Evolutionary conservation across 371 early-diverging fungal genomes (phyloP).

Genomic region (Cokeromyces recurvatus): DNA sequence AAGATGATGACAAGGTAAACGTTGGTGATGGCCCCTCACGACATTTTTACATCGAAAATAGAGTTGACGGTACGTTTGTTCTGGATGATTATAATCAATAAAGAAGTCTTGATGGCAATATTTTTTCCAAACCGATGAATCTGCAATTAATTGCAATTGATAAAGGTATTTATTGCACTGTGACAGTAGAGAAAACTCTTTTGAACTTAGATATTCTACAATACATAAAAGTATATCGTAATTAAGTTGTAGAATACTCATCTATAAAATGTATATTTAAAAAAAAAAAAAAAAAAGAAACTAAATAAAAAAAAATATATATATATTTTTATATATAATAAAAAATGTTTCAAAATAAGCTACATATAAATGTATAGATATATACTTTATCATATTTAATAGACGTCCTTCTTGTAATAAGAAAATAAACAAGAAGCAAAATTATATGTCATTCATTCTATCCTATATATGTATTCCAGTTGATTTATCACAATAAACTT

Average conservation of each 20-base stretch:
- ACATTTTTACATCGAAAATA: constrained; percentile 13
- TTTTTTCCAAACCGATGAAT: constrained; percentile 22
- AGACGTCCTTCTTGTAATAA: too few species aligned
- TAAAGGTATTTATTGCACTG: background rate
- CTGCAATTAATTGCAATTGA: constrained; percentile 7
- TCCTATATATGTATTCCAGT: too few species aligned
- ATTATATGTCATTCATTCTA: too few species aligned
- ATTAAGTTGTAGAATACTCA: background rate
- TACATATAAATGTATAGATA: too few species aligned
- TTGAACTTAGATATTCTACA: background rate
- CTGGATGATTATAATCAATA: constrained; percentile 23
- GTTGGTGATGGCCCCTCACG: background rate
- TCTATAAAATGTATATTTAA: too few species aligned
- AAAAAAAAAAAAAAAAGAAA: background rate
- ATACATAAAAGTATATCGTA: constrained; percentile 4
- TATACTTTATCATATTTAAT: too few species aligned
- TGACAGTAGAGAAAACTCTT: background rate
- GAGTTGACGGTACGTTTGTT: constrained; percentile 18
- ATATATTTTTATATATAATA: too few species aligned
- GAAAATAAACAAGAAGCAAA: too few species aligned
- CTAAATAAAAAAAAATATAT: too few species aligned
- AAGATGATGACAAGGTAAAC: constrained; percentile 22
- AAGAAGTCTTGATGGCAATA: constrained; percentile 15
- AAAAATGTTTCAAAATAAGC: too few species aligned
- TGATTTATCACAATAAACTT: too few species aligned